Conservation (phyloP, 495 filamentous ascomycete species). For the Aspergillus egyptiacus region DNA sequence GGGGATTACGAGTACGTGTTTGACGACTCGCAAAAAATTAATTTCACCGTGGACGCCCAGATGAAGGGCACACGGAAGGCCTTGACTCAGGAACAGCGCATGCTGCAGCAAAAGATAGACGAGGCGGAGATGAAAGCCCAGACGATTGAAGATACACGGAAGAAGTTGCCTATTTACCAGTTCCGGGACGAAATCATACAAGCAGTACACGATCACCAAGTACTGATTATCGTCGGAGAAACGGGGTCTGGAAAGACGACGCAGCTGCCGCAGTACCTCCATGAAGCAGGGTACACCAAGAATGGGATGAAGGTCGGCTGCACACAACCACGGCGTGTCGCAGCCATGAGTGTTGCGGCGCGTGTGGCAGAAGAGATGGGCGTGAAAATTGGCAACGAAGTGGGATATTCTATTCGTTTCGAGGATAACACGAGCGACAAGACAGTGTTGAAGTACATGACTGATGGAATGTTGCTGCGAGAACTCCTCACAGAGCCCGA, state of each 20-base stretch:
- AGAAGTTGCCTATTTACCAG: slow-evolving; percentile 83
- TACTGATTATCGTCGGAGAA: slow-evolving; percentile 81
- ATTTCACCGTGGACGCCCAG: slow-evolving; percentile 72
- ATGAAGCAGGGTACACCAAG: slow-evolving; percentile 81
- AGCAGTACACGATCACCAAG: slow-evolving; percentile 69
- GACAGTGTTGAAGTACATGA: slow-evolving; percentile 95
- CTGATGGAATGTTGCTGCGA: slow-evolving; percentile 91
- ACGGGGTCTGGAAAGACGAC: slow-evolving; percentile 88
- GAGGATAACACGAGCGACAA: slow-evolving; percentile 92
- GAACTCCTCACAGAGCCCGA: slow-evolving; percentile 90
- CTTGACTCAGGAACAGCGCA: slow-evolving; percentile 70
- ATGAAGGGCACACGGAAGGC: slow-evolving; percentile 61
- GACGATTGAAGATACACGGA: slow-evolving; percentile 85
- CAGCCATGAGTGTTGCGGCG: slow-evolving; percentile 91
- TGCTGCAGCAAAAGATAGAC: slow-evolving; percentile 72
- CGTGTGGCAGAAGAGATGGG: slow-evolving; percentile 95
- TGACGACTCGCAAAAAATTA: slow-evolving; percentile 82
- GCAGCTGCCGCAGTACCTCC: slow-evolving; percentile 81
- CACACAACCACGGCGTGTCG: slow-evolving; percentile 86
- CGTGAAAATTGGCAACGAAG: slow-evolving; percentile 82
- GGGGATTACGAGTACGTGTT: slow-evolving; percentile 93
- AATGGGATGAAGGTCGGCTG: slow-evolving; percentile 54
- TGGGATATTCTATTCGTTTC: slow-evolving; percentile 94
- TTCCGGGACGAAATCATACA: slow-evolving; percentile 74
- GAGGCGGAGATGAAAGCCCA: slow-evolving; percentile 79